Percentiles rank a stretch among this genome's conserved stretches.
phyloP scores from a whole-genome alignment of 2,329 filamentous ascomycete species.

The Fusarium veterinarium region DNA sequence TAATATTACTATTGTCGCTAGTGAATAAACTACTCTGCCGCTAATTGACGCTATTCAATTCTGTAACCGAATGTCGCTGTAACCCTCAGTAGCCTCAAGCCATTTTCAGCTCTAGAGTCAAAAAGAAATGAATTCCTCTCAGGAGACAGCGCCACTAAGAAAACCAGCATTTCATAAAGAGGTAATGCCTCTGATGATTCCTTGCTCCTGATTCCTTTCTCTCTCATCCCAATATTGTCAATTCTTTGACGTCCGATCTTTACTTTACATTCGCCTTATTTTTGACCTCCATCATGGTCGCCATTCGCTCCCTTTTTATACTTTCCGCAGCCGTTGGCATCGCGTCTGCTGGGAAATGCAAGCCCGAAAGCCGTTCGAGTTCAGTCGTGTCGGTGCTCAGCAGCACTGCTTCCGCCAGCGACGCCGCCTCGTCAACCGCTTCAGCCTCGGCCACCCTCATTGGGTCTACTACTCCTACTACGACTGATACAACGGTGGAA shows the following conservation, averaged over 20 bases:
- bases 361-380: background rate
- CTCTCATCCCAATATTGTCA: background rate
- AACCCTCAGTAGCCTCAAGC: background rate
- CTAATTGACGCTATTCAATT: background rate
- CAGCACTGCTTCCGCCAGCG: background rate
- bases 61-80: background rate
- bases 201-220: fast-evolving
- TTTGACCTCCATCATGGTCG: background rate
- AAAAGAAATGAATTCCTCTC: background rate
- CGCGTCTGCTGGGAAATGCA: background rate
- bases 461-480: background rate
- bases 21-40: background rate
- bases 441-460: fast-evolving
- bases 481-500: fast-evolving
- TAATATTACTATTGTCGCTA: background rate
- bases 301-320: fast-evolving
- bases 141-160: background rate
- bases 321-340: fast-evolving
- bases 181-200: fast-evolving
- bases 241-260: background rate
- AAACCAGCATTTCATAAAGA: background rate
- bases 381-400: fast-evolving
- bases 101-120: background rate
- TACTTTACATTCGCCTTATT: background rate
- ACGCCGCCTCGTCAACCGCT: background rate